Base-by-base conservation (phyloP, 169 alveolate species). In the Cardiosporidium cionae region DNA sequence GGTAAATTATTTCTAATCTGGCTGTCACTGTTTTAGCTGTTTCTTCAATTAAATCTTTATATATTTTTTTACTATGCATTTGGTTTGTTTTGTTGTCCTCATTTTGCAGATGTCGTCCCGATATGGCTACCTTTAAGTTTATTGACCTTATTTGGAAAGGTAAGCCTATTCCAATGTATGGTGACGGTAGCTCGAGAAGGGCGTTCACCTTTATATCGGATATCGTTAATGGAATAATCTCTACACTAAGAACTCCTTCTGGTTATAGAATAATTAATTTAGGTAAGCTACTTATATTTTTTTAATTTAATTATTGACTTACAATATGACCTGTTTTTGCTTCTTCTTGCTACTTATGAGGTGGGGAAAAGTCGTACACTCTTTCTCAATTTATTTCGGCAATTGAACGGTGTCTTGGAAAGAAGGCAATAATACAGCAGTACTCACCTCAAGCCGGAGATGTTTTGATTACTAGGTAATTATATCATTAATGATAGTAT, bases 111-210 rank as follows among this genome's bases (percentile, higher is more conserved):
- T 72, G 80, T 3, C n/a, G 80, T 16, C 74, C 80, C 0, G 80
- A 74, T 64, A 74, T 74, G 80, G 80, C 80, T 5, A 33, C 58
- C 0, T 64, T 31, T 62, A 74, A 74, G 75, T 74, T 74, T 70
- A 65, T 74, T 29, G 32, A 65, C 0, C 58, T 31, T n/a, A 62
- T 72, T 22, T 52, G 44, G 9, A 22, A 35, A 23, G 80, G 76
- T 28, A 28, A 37, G 4, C 44, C 74, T 0, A 74, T 74, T 65
- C 65, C 33, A 34, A 72, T 37, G 64, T 74, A 1, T 25, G 76
- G 80, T 32, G 80, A 74, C 65, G 80, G 76, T 1, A 2, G 22
- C 22, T 35, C 74, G 7, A 64, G 62, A 31, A 37, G 79, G 7
- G 79, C 62, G 67, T 72, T 72, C 76, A 72, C 79, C 9, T 72